A percentile compares a stretch with the other conserved stretches of the same genome.
Evolutionary conservation across 2,329 filamentous ascomycete genomes (phyloP).

Genomic region (Diaporthe destruens): DNA sequence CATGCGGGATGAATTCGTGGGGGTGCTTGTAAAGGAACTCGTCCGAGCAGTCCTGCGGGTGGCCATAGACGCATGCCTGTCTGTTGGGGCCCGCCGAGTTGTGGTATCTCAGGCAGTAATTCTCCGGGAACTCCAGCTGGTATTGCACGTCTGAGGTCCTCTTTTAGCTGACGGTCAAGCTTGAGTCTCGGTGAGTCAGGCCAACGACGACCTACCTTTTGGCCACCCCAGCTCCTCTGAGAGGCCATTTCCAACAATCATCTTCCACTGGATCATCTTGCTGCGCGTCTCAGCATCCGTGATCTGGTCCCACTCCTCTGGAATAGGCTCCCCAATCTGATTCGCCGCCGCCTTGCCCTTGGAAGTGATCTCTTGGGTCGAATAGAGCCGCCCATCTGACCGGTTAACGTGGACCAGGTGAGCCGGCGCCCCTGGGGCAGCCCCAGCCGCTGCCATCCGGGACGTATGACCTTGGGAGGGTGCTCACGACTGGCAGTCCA

Average conservation of each 20-base stretch:
- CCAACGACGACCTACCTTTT: conserved; percentile 19
- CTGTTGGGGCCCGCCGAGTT: conserved; percentile 27
- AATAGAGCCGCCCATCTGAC: conserved; percentile 37
- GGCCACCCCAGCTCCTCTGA: conserved; percentile 40
- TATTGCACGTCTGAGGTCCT: conserved; percentile 33
- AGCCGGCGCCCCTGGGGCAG: conserved; percentile 30
- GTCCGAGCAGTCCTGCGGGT: conserved; percentile 37
- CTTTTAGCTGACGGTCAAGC: background rate
- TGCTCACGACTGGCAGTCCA: conserved; percentile 5
- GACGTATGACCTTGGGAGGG: background rate
- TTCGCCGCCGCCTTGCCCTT: background rate
- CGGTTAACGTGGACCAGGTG: conserved; percentile 36
- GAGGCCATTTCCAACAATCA: conserved; percentile 35
- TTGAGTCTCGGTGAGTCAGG: background rate
- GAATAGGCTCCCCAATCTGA: conserved; percentile 35
- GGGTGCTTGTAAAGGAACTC: conserved; percentile 62
- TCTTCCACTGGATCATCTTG: conserved; percentile 39
- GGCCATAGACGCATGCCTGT: conserved; percentile 37
- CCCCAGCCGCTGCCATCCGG: conserved; percentile 28
- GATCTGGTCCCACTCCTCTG: conserved; percentile 33
- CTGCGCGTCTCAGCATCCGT: conserved; percentile 21
- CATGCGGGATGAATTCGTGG: conserved; percentile 65
- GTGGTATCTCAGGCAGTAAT: conserved; percentile 39
- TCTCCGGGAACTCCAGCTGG: conserved; percentile 37
- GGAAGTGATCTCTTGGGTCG: conserved; percentile 36